phyloP scores from a whole-genome alignment of 2,329 filamentous ascomycete genomes.

The Colletotrichum sp. region DNA sequence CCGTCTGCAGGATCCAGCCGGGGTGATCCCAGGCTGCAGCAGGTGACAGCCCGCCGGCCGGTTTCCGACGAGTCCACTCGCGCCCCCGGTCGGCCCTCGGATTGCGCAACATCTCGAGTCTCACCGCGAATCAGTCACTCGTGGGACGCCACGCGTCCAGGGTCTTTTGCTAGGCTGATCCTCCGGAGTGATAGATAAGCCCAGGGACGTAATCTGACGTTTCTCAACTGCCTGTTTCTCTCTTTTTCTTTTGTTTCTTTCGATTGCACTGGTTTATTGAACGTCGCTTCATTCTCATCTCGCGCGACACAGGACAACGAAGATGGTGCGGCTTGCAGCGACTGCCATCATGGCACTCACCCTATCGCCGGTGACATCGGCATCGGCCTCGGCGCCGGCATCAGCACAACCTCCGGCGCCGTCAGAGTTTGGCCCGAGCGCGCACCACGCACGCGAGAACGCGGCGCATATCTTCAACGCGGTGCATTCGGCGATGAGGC shows the following conservation, averaged over 20 bases:
- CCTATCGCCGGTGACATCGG: constrained; percentile 1
- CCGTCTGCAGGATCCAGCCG: background rate
- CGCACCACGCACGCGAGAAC: constrained; percentile 50
- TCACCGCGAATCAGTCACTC: constrained; percentile 15
- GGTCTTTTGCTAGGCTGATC: background rate
- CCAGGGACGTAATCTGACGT: background rate
- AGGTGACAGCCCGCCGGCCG: background rate
- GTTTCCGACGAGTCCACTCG: background rate
- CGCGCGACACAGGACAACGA: background rate
- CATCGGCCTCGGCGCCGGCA: background rate
- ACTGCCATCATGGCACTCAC: background rate
- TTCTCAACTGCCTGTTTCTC: rapidly evolving
- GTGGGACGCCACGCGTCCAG: background rate
- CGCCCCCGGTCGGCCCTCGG: background rate
- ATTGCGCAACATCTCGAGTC: constrained; percentile 12
- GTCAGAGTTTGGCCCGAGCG: constrained; percentile 30
- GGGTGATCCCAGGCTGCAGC: background rate
- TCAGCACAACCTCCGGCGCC: background rate
- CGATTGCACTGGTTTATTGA: rapidly evolving
- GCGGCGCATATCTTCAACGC: constrained; percentile 75
- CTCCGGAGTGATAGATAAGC: constrained; percentile 2
- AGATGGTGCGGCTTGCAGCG: background rate
- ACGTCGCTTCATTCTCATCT: background rate
- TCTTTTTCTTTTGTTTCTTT: background rate
- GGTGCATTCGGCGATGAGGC: constrained; percentile 72